Conservation (phyloP, 129 eudicot species). For the Helichrysum umbraculigerum region DNA sequence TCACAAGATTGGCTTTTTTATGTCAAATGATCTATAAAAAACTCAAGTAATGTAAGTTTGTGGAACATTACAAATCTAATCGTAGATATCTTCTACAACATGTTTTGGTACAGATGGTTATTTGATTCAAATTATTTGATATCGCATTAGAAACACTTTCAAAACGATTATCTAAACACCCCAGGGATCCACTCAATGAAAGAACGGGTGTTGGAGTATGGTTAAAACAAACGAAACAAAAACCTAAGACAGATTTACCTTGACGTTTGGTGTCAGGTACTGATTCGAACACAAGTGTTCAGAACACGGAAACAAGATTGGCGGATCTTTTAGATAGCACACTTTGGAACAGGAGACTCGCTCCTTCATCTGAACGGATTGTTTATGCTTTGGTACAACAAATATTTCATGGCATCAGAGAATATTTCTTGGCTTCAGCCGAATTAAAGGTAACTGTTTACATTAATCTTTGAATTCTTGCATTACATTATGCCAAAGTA, state of each 20-base stretch:
- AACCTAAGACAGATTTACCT: background rate
- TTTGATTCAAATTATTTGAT: too few relatives aligned
- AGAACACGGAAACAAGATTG: constrained; percentile 83
- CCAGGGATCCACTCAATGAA: constrained; percentile 1
- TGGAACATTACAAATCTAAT: too few relatives aligned
- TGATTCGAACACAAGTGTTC: constrained; percentile 59
- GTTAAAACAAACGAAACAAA: background rate
- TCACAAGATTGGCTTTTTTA: too few relatives aligned
- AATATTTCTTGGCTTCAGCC: constrained; percentile 91
- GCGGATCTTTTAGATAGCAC: constrained; percentile 96
- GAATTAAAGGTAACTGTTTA: constrained; percentile 65
- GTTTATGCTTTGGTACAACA: constrained; percentile 98
- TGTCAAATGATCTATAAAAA: too few relatives aligned
- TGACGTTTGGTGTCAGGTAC: constrained; percentile 54
- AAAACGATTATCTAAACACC: background rate
- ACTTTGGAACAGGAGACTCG: constrained; percentile 93
- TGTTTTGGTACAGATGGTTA: too few relatives aligned
- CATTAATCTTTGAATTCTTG: background rate
- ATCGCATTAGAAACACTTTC: too few relatives aligned
- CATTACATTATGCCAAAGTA: constrained; percentile 1
- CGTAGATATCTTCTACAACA: too few relatives aligned
- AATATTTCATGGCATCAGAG: constrained; percentile 94
- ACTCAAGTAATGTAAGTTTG: too few relatives aligned
- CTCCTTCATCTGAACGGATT: constrained; percentile 98
- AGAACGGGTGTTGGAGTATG: background rate